Conservation (phyloP, 177 flowering plant species). For the Vitis hybrid region DNA sequence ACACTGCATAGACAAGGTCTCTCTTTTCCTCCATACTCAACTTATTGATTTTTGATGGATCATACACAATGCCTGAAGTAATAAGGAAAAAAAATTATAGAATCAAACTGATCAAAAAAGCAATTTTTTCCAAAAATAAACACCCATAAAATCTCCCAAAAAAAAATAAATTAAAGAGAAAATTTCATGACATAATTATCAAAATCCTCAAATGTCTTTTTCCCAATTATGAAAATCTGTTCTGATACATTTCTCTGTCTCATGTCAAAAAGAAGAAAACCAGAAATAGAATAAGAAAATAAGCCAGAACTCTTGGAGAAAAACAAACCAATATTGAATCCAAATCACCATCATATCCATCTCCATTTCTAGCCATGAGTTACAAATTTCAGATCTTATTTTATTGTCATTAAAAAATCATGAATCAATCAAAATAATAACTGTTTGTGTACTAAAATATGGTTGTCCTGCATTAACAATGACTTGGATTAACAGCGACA, state of each 20-base stretch:
- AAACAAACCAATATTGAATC: too few relatives aligned
- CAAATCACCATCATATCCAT: too few relatives aligned
- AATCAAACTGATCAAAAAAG: neutral
- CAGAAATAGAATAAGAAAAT: too few relatives aligned
- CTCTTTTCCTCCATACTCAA: slow-evolving; percentile 80
- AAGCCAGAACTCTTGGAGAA: too few relatives aligned
- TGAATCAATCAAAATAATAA: too few relatives aligned
- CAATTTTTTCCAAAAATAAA: neutral
- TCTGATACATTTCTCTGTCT: too few relatives aligned
- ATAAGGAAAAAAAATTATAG: neutral
- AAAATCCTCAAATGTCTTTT: neutral
- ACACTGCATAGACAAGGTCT: slow-evolving; percentile 73
- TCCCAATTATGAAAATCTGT: too few relatives aligned
- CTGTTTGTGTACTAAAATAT: neutral
- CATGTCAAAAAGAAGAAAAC: too few relatives aligned
- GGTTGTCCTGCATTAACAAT: slow-evolving; percentile 20
- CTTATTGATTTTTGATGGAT: slow-evolving; percentile 65
- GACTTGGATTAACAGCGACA: slow-evolving; percentile 18
- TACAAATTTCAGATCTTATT: too few relatives aligned
- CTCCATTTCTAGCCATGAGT: too few relatives aligned
- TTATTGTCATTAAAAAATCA: neutral
- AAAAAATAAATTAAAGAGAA: neutral
- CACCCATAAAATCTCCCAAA: too few relatives aligned
- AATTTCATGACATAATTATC: neutral
- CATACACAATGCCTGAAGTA: slow-evolving; percentile 49